These are phyloP conservation scores for Populus tremula DNA, from an alignment of 345 rosid genomes.

Conservation along the genomic window DNA sequence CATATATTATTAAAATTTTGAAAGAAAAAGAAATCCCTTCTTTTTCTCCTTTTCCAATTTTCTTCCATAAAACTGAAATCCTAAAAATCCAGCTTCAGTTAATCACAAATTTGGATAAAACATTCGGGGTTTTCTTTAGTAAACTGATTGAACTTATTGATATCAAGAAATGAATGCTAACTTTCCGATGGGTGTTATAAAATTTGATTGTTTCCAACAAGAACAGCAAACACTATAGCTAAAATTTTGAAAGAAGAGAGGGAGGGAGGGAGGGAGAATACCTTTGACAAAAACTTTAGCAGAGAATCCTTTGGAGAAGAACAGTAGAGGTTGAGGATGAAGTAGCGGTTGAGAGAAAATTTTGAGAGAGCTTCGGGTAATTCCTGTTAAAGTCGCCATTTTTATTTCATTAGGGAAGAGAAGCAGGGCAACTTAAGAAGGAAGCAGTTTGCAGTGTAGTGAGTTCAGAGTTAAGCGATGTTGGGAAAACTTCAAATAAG, in stretches of 20 bases:
- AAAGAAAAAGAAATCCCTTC: background rate
- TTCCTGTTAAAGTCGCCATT: conserved; percentile 32
- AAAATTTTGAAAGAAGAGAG: too few species aligned
- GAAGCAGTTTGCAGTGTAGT: too few species aligned
- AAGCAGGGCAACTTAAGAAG: background rate
- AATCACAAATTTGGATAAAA: background rate
- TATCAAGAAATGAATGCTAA: background rate
- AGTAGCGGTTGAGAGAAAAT: conserved; percentile 5
- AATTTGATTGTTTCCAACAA: background rate
- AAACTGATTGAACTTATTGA: background rate
- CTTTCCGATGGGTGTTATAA: background rate
- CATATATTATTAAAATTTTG: background rate
- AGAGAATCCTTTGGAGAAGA: conserved; percentile 29
- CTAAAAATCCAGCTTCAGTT: background rate
- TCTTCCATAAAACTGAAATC: background rate
- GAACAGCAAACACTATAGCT: background rate
- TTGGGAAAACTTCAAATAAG: too few species aligned
- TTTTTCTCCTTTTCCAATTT: background rate
- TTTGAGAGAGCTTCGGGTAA: background rate
- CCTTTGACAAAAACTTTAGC: conserved; percentile 44
- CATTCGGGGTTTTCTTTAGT: background rate
- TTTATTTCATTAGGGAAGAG: background rate
- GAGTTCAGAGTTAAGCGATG: too few species aligned
- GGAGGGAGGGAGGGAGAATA: background rate
- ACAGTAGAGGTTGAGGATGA: conserved; percentile 5